Base-by-base conservation (phyloP, 306 rosid genomes). In the Malus asiatica region DNA sequence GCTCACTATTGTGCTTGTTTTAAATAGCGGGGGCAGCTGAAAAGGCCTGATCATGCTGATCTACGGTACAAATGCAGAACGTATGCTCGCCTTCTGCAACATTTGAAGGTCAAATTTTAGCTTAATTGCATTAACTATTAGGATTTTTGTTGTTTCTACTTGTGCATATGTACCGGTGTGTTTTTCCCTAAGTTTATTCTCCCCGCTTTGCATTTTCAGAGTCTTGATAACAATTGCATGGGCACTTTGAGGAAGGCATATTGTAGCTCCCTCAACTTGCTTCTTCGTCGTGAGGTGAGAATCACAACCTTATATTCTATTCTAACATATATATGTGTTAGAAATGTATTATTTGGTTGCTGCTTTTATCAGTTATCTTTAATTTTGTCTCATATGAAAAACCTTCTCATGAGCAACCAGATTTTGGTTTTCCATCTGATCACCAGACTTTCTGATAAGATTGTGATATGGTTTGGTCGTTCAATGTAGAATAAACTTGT, bases 41-140 rank as follows among this genome's bases (percentile, higher is more conserved):
- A 95, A 87, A 90, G 97, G 90, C 99, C 97, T 6, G 99, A 95
- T 87, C 99, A 90, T 84, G 90, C 97, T 88, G 97, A 90, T 79
- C 79, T 92, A 82, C 90, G 97, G 85, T 88, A 80, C 86, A 95
- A 88, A 87, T 95, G 97, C 87, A 85, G 93, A 92, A 90, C 93
- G 70, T 92, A 95, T 76, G 97, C 97, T 58, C 92, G 96, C 76
- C 92, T 95, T 83, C 71, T 95, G 83, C 96, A 88, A 79, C 92
- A 92, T 81, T 82, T 95, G 82, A 95, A 95, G 97, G 99, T 93
- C 52, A 69, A 67, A 71, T 29, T 70, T 55, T 66, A 75, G 53
- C 79, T 63, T 61, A 72, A 57, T 57, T 71, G 46, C 70, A 72
- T 46, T 66, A 44, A 68, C 74, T 64, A 44, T 81, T 71, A 25